Conservation (phyloP, 305 asterid species). For the Solanum chacoense region DNA sequence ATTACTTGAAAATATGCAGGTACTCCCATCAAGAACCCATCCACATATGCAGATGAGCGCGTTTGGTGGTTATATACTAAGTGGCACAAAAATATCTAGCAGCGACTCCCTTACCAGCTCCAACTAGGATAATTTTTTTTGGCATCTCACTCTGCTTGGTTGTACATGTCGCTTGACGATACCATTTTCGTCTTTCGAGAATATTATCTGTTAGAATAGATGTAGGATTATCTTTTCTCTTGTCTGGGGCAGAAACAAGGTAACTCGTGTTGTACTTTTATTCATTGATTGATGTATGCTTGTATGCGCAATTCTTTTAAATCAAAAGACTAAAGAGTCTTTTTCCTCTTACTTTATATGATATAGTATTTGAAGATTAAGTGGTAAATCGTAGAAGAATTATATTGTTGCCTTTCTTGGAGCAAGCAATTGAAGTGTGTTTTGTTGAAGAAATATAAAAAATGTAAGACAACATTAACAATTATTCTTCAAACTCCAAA, state of each 20-base stretch:
- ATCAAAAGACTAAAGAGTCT: not conserved
- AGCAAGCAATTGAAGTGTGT: not conserved
- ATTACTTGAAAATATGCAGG: slow-evolving; percentile 28
- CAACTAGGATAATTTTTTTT: not conserved
- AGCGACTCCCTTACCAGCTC: not conserved
- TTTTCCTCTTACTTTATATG: not conserved
- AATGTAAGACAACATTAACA: not conserved
- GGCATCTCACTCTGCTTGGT: not conserved
- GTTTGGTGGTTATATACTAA: slow-evolving; percentile 74
- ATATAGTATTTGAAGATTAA: not conserved
- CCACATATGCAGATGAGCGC: slow-evolving; percentile 97
- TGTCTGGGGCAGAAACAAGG: not conserved
- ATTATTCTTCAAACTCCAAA: not conserved
- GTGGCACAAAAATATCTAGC: slow-evolving; percentile 53
- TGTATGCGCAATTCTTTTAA: not conserved
- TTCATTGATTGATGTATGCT: not conserved
- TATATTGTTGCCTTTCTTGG: not conserved
- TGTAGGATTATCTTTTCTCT: not conserved
- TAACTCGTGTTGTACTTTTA: not conserved
- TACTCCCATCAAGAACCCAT: slow-evolving; percentile 88
- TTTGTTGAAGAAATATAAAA: not conserved
- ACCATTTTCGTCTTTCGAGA: not conserved
- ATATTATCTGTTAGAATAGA: not conserved
- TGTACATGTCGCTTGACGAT: not conserved
- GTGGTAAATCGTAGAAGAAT: not conserved